phyloP scores from a whole-genome alignment of 2,329 filamentous ascomycete species.

The Anthostomella pinea region DNA sequence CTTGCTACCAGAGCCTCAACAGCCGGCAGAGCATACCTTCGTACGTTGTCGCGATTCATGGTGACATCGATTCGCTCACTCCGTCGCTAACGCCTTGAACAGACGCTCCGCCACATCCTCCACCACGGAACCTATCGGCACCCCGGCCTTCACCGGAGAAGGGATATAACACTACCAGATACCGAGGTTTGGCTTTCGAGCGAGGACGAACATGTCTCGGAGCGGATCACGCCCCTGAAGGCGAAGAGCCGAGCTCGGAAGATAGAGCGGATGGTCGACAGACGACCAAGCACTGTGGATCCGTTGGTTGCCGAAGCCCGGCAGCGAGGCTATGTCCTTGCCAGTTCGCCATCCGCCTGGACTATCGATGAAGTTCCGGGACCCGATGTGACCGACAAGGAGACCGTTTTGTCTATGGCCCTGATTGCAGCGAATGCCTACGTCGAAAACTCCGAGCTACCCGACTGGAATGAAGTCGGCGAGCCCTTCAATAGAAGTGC shows the following conservation, averaged over 20 bases:
- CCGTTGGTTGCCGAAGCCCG: constrained; percentile 72
- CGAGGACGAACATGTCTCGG: constrained; percentile 54
- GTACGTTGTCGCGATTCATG: constrained; percentile 31
- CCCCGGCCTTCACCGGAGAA: constrained; percentile 71
- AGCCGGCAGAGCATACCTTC: constrained; percentile 55
- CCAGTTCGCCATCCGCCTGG: constrained; percentile 75
- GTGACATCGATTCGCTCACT: not conserved
- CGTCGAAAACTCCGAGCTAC: constrained; percentile 65
- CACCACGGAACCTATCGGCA: constrained; percentile 84
- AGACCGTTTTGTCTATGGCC: constrained; percentile 79
- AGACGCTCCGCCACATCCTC: constrained; percentile 77
- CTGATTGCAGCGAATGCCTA: constrained; percentile 91
- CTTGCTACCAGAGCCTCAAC: constrained; percentile 42
- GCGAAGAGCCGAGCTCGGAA: constrained; percentile 62
- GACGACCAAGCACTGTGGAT: constrained; percentile 73
- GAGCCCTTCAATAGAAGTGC: constrained; percentile 78
- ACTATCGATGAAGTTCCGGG: constrained; percentile 72
- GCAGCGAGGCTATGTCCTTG: constrained; percentile 62
- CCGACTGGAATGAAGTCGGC: constrained; percentile 81
- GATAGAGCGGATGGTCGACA: constrained; percentile 80
- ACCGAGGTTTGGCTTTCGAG: constrained; percentile 61
- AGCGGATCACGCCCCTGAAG: constrained; percentile 51
- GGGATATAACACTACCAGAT: constrained; percentile 62
- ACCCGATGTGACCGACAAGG: constrained; percentile 81
- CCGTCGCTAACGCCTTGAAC: constrained; percentile 7